Evolutionary conservation across 176 grass and related monocot genomes (phyloP).

Genomic region (Carex pumila): DNA sequence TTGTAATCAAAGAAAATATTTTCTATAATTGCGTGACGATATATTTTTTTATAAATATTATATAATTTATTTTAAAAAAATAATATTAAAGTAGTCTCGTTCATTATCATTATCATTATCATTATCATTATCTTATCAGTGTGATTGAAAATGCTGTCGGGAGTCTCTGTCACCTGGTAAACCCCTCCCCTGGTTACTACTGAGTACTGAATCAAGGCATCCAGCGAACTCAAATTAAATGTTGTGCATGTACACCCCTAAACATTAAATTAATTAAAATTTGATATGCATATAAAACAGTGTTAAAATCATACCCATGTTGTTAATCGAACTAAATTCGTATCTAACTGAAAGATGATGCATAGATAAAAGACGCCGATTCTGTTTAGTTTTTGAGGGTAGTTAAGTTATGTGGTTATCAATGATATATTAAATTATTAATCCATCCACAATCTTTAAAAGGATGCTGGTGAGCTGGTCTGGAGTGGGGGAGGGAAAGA

Average conservation of each 20-base stretch:
- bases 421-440: background rate
- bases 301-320: too few species aligned
- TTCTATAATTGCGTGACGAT: too few species aligned
- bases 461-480: too few species aligned
- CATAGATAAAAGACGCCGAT: background rate
- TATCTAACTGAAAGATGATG: too few species aligned
- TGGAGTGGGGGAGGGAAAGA: background rate
- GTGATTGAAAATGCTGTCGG: background rate
- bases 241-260: too few species aligned
- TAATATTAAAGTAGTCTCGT: too few species aligned
- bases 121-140: background rate
- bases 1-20: too few species aligned
- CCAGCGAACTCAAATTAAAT: background rate
- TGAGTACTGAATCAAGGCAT: background rate
- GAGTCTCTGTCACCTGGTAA: background rate
- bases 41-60: too few species aligned
- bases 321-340: too few species aligned
- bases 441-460: slow-evolving; percentile 4
- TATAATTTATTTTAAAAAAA: too few species aligned
- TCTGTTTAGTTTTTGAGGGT: background rate
- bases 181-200: background rate
- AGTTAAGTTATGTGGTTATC: background rate
- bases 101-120: background rate
- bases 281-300: background rate
- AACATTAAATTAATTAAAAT: background rate